phyloP scores from a whole-genome alignment of 352 stramenopile species.

The Nothophytophthora sp. region DNA sequence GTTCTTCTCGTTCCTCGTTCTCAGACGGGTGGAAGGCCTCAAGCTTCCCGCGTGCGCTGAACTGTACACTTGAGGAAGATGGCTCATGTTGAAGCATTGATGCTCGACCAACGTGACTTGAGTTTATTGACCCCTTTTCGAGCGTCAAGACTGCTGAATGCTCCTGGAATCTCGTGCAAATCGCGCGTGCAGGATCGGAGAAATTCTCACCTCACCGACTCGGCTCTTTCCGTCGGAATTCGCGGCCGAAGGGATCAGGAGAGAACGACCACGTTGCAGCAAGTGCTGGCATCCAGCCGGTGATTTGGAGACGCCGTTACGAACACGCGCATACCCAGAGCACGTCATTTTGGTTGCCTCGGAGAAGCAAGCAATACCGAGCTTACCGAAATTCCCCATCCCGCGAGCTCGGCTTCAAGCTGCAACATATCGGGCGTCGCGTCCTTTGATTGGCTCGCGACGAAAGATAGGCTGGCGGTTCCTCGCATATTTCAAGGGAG shows the following conservation, averaged over 20 bases:
- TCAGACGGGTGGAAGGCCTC: too few species aligned
- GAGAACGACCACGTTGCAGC: constrained; percentile 17
- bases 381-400: constrained; percentile 23
- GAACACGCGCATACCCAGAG: constrained; percentile 9
- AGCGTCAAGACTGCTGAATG: too few species aligned
- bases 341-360: constrained; percentile 4
- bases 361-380: background rate
- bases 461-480: constrained; percentile 20
- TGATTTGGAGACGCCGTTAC: constrained; percentile 27
- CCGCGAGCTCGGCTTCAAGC: too few species aligned
- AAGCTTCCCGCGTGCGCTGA: constrained; percentile 21
- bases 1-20: too few species aligned
- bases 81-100: constrained; percentile 22
- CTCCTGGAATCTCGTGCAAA: too few species aligned
- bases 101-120: constrained; percentile 11
- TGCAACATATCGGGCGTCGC: too few species aligned
- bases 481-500: constrained; percentile 8
- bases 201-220: too few species aligned
- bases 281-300: constrained; percentile 16
- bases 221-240: too few species aligned
- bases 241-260: constrained; percentile 32
- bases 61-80: constrained; percentile 9
- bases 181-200: too few species aligned
- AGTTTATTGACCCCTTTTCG: too few species aligned
- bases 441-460: constrained; percentile 3